Conservation (phyloP, 2,329 filamentous ascomycete genomes). For the Talaromyces funiculosus region DNA sequence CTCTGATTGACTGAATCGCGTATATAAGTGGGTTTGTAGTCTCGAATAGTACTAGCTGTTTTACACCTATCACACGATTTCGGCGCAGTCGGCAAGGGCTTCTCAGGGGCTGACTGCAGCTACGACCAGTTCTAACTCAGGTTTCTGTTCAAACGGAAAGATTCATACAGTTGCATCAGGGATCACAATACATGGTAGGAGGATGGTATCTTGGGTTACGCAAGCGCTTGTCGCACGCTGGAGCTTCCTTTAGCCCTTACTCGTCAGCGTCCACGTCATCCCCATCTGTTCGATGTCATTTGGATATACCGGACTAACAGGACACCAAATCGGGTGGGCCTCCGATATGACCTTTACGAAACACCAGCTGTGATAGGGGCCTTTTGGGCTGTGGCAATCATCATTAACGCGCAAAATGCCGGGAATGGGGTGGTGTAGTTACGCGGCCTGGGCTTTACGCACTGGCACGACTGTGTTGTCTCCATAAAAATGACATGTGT, state of each 20-base stretch:
- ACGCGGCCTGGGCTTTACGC: background rate
- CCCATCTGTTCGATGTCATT: background rate
- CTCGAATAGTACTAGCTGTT: background rate
- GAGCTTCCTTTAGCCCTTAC: background rate
- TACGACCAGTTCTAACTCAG: background rate
- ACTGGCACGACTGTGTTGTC: background rate
- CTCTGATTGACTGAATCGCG: background rate
- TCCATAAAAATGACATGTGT: background rate
- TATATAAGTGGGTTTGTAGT: background rate
- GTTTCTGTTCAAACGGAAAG: background rate
- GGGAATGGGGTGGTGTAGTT: background rate
- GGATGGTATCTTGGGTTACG: background rate
- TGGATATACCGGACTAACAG: background rate
- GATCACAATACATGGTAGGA: too few relatives aligned
- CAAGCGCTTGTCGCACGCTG: conserved; percentile 5
- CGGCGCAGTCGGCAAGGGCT: background rate
- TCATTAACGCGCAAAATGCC: background rate
- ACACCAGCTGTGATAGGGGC: background rate
- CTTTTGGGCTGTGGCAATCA: background rate
- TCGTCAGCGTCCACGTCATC: conserved; percentile 14
- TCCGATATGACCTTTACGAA: background rate
- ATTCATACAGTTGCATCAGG: background rate
- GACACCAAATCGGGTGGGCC: background rate
- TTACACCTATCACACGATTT: background rate
- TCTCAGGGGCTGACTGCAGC: background rate